phyloP scores from a whole-genome alignment of 1,284 basidiomycete genomes.

The Athelia sp. region DNA sequence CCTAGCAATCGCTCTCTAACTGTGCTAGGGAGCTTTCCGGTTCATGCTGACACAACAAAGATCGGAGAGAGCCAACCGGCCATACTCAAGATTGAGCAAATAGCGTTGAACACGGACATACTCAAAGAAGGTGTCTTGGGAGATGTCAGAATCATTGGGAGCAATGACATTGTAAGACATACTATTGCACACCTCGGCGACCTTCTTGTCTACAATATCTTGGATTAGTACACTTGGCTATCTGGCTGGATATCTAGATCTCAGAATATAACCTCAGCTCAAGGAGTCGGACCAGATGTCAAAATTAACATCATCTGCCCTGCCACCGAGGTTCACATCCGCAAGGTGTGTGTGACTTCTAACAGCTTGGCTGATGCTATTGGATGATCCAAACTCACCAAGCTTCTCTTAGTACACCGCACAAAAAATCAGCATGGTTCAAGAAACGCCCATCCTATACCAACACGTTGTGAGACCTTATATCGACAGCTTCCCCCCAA shows the following conservation, averaged over 20 bases:
- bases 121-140: constrained; percentile 22
- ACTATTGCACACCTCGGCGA: neutral
- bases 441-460: constrained; percentile 79
- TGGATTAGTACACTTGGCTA: constrained; percentile 35
- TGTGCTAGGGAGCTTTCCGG: constrained; percentile 35
- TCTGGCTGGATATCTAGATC: constrained; percentile 31
- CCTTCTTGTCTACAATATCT: neutral
- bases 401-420: constrained; percentile 64
- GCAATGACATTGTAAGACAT: constrained; percentile 42
- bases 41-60: constrained; percentile 13
- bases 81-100: constrained; percentile 60
- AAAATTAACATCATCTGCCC: constrained; percentile 78
- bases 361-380: too few relatives aligned
- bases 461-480: constrained; percentile 70
- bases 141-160: constrained; percentile 29
- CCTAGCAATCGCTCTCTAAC: constrained; percentile 50
- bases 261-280: constrained; percentile 4
- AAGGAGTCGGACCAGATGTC: constrained; percentile 30
- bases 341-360: constrained; percentile 45
- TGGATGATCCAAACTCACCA: neutral
- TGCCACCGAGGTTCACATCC: constrained; percentile 78
- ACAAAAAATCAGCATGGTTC: constrained; percentile 70
- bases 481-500: constrained; percentile 67
- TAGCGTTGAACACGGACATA: constrained; percentile 37
- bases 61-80: constrained; percentile 26